Conservation (phyloP, 2,329 filamentous ascomycete species). For the Colletotrichum ledebouriae region DNA sequence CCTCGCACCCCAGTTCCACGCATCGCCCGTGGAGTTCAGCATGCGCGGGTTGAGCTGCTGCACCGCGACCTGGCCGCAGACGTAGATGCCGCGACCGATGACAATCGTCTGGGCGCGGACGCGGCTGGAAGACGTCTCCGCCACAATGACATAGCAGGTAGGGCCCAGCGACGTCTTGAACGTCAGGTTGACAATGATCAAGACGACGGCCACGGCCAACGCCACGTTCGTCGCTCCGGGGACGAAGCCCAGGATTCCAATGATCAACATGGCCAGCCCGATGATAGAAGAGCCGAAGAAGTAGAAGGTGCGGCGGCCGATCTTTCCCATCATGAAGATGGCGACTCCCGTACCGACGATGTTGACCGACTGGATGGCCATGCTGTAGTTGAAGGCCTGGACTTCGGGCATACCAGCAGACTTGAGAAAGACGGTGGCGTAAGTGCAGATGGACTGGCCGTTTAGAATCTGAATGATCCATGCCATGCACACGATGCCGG, state of each 20-base stretch:
- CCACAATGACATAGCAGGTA: constrained; percentile 59
- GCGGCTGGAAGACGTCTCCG: constrained; percentile 59
- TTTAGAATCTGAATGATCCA: constrained; percentile 48
- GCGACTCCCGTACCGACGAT: constrained; percentile 57
- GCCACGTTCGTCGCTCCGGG: constrained; percentile 41
- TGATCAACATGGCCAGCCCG: constrained; percentile 56
- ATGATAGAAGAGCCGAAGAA: constrained; percentile 55
- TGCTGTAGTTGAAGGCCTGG: constrained; percentile 60
- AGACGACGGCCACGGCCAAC: constrained; percentile 53
- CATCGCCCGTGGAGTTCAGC: constrained; percentile 47
- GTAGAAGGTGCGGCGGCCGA: constrained; percentile 57
- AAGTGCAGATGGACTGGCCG: constrained; percentile 62
- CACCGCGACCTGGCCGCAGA: constrained; percentile 56
- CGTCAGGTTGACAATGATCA: constrained; percentile 56
- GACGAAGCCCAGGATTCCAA: constrained; percentile 56
- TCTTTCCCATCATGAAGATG: constrained; percentile 53
- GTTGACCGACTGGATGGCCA: constrained; percentile 62
- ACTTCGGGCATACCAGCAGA: constrained; percentile 61
- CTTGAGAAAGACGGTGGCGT: constrained; percentile 65
- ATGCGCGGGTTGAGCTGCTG: constrained; percentile 55
- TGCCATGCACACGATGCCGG: constrained; percentile 49
- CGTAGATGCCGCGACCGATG: constrained; percentile 58
- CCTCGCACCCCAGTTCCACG: constrained; percentile 55
- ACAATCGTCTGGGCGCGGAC: constrained; percentile 61
- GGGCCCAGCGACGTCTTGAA: constrained; percentile 62